A percentile compares a stretch with the other conserved stretches of the same genome.
Evolutionary conservation across 2,329 filamentous ascomycete genomes (phyloP).

Genomic region (Westerdykella aurantiaca): DNA sequence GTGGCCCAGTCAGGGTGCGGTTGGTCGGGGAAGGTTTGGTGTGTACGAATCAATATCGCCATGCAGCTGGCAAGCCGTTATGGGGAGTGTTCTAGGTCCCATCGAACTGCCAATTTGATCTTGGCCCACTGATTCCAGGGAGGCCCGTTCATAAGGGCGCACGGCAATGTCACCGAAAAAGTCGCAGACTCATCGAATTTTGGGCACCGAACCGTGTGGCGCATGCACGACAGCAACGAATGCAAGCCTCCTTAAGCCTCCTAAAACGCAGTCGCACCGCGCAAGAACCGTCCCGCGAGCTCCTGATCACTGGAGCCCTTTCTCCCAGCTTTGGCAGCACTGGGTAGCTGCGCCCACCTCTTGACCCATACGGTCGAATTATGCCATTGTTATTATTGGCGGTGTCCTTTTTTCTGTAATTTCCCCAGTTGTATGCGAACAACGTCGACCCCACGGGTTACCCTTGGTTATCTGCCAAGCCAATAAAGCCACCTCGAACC

Average conservation of each 20-base stretch:
- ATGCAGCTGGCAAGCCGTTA: constrained; percentile 14
- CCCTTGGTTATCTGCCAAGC: constrained; percentile 1
- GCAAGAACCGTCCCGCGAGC: not conserved
- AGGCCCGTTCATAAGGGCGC: not conserved
- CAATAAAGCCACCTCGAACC: constrained; percentile 7
- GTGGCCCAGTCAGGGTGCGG: constrained; percentile 4
- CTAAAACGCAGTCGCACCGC: not conserved
- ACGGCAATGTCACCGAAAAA: not conserved
- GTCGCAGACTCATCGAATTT: not conserved
- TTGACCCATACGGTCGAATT: no score
- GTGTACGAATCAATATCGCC: constrained; percentile 24
- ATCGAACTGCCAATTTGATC: not conserved
- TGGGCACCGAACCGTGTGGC: not conserved
- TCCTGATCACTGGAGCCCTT: no score
- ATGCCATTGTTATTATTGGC: no score
- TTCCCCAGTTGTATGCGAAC: no score
- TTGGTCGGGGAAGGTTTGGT: constrained; percentile 12
- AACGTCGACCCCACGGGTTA: no score
- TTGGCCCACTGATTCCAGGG: constrained; percentile 1
- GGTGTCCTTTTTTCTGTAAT: no score
- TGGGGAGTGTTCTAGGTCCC: constrained; percentile 13
- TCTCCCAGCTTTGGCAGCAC: no score
- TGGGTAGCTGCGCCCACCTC: no score
- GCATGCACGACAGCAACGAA: not conserved
- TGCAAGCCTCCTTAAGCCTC: no score